Base-by-base conservation (phyloP, 129 eudicot genomes). In the Solidago caesia region DNA sequence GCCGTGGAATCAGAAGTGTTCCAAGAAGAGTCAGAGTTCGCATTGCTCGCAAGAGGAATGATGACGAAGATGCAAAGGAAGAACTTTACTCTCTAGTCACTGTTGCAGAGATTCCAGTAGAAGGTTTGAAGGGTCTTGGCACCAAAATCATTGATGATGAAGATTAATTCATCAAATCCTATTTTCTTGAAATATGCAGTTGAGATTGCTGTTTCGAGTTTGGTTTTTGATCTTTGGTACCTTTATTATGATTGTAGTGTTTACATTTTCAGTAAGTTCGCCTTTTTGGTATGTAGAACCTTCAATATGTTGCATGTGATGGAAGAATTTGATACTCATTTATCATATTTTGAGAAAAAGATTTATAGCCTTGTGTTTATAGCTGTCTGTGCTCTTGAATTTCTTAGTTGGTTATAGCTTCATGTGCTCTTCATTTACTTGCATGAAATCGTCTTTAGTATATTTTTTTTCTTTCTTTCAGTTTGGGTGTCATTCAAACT, bases 41-140 rank as follows among this genome's bases (percentile, higher is more conserved):
- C n/a, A 84, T 88, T 21, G 95, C 95, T 8, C 88, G 95, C 68
- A 88, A 88, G 80, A 84, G 95, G 64, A 88, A 88, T 4, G 95
- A 88, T 3, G 95, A 86, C 33, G 95, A 88, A 77, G 95, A 88
- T 58, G 91, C 95, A 9, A 88, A 84, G 80, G 91, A 88, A 74
- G 95, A 88, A 75, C 87, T 88, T 14, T 88, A 85, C 87, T 88
- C 95, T 0, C 88, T 88, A 44, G 95, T 88, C 6, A 88, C 95
- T 2, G 91, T 88, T 73, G 87, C 91, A 3, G 95, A 88, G 64
- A 84, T 80, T 52, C 91, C 95, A 25, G 70, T 83, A 0, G 87
- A 84, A 76, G 95, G 95, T 2, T 72, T 88, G 64, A 86, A 86
- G 88, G 88, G 91, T 4, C 87, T 86, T 39, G 91, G 95, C 67